Conservation (phyloP, 148 eudicot genomes). For the Limonium bicolor region DNA sequence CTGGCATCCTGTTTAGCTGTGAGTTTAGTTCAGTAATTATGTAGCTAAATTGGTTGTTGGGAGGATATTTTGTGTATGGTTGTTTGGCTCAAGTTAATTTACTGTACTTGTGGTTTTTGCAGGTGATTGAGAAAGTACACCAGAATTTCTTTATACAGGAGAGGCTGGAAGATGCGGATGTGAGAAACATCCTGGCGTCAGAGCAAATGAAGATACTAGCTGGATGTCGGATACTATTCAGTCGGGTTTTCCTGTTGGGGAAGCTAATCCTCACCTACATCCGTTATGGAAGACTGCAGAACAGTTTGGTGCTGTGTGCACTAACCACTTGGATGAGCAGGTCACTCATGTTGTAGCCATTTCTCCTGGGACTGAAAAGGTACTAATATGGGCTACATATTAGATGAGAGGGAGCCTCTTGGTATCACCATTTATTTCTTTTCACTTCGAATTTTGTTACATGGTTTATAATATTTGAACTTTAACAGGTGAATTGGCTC, state of each 20-base stretch:
- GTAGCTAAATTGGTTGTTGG: too few relatives aligned
- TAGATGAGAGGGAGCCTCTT: too few relatives aligned
- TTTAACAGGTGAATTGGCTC: slow-evolving; percentile 95
- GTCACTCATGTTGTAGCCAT: slow-evolving; percentile 97
- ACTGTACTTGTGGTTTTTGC: too few relatives aligned
- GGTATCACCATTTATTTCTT: not conserved
- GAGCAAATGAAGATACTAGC: slow-evolving; percentile 73
- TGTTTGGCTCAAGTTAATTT: too few relatives aligned
- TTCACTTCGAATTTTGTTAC: not conserved
- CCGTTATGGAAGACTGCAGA: slow-evolving; percentile 97
- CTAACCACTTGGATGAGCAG: slow-evolving; percentile 73
- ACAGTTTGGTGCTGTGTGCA: slow-evolving; percentile 96
- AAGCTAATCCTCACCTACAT: slow-evolving; percentile 71
- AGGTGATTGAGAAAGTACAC: slow-evolving; percentile 93
- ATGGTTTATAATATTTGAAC: too few relatives aligned
- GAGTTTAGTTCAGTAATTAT: slow-evolving; percentile 23
- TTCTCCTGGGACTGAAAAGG: slow-evolving; percentile 92
- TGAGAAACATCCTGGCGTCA: slow-evolving; percentile 80
- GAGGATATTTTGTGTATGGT: too few relatives aligned
- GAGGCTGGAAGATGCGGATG: slow-evolving; percentile 81
- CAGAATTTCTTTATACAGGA: slow-evolving; percentile 49
- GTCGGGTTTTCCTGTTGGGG: slow-evolving; percentile 87
- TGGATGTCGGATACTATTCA: slow-evolving; percentile 81
- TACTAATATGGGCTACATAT: too few relatives aligned
- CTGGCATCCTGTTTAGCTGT: slow-evolving; percentile 81